Evolutionary conservation across 2,329 filamentous ascomycete genomes (phyloP).

Genomic region (Lachnellula cervina): DNA sequence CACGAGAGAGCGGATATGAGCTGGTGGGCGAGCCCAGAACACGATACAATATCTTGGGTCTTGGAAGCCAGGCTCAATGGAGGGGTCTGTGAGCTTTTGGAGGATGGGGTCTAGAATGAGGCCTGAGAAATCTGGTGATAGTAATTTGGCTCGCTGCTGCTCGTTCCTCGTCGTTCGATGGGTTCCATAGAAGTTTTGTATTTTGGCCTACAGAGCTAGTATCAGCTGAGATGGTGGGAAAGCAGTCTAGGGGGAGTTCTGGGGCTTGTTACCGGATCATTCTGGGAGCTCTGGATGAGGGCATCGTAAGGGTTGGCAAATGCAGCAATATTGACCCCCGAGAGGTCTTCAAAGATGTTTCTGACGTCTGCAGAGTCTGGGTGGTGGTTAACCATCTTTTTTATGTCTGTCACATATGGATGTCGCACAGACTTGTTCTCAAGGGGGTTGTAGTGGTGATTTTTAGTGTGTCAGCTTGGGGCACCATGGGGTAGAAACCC

Average conservation of each 20-base stretch:
- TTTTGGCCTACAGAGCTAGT: slow-evolving; percentile 17
- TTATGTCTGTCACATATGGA: too few relatives aligned
- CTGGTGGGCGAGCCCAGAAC: slow-evolving; percentile 81
- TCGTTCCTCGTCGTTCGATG: slow-evolving; percentile 73
- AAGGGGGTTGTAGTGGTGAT: too few relatives aligned
- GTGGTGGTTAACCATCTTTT: slow-evolving; percentile 15
- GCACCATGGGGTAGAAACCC: too few relatives aligned
- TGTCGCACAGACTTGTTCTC: too few relatives aligned
- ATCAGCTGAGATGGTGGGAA: neutral
- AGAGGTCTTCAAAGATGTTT: slow-evolving; percentile 33
- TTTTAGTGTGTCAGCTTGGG: too few relatives aligned
- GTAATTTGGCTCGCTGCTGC: slow-evolving; percentile 70
- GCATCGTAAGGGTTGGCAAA: slow-evolving; percentile 32
- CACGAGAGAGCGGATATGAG: slow-evolving; percentile 64
- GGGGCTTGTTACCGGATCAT: slow-evolving; percentile 26
- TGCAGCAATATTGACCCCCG: slow-evolving; percentile 27
- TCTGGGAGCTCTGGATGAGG: slow-evolving; percentile 30
- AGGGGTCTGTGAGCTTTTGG: slow-evolving; percentile 59
- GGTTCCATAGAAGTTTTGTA: slow-evolving; percentile 50
- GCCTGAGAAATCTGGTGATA: slow-evolving; percentile 61
- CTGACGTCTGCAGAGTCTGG: slow-evolving; percentile 23
- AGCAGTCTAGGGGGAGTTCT: neutral
- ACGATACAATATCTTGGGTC: slow-evolving; percentile 80
- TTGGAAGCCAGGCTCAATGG: slow-evolving; percentile 61
- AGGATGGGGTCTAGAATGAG: slow-evolving; percentile 74